Percentiles rank a stretch among this genome's conserved stretches.
Evolutionary conservation across 2,329 filamentous ascomycete genomes (phyloP).

Genomic region (Calonectria pseudoturangicola): DNA sequence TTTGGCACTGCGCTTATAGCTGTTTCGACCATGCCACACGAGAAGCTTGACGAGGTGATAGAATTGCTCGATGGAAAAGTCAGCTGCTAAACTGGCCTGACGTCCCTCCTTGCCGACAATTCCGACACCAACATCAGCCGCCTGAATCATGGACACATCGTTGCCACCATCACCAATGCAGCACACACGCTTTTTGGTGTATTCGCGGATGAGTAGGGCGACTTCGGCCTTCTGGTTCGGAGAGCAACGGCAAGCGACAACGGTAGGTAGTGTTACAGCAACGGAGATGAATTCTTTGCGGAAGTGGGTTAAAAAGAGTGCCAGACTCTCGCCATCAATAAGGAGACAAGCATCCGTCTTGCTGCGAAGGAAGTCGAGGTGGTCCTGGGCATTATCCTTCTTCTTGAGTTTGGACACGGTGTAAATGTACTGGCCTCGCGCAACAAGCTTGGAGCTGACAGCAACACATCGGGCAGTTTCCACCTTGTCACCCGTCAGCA

Average conservation of each 20-base stretch:
- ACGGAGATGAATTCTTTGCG: constrained; percentile 89
- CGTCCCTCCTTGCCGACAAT: constrained; percentile 98
- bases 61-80: constrained; percentile 98
- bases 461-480: constrained; percentile 98
- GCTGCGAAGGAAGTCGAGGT: constrained; percentile 90
- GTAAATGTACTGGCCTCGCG: constrained; percentile 95
- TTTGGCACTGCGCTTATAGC: constrained; percentile 96
- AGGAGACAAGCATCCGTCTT: constrained; percentile 92
- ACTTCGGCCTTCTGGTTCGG: constrained; percentile 98
- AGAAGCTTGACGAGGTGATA: constrained; percentile 95
- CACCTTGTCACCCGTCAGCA: constrained; percentile 99
- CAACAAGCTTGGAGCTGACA: constrained; percentile 94
- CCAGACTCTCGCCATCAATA: constrained; percentile 94
- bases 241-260: constrained; percentile 96
- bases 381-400: constrained; percentile 89
- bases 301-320: constrained; percentile 88
- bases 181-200: constrained; percentile 95
- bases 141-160: constrained; percentile 99
- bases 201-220: constrained; percentile 89
- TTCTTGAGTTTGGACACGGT: constrained; percentile 90
- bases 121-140: constrained; percentile 96
- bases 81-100: constrained; percentile 94
- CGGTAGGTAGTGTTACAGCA: constrained; percentile 90
- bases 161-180: constrained; percentile 99
- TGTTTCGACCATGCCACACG: constrained; percentile 99